phyloP scores from a whole-genome alignment of 768 basidiomycete genomes.

The Boletus reticuloceps region DNA sequence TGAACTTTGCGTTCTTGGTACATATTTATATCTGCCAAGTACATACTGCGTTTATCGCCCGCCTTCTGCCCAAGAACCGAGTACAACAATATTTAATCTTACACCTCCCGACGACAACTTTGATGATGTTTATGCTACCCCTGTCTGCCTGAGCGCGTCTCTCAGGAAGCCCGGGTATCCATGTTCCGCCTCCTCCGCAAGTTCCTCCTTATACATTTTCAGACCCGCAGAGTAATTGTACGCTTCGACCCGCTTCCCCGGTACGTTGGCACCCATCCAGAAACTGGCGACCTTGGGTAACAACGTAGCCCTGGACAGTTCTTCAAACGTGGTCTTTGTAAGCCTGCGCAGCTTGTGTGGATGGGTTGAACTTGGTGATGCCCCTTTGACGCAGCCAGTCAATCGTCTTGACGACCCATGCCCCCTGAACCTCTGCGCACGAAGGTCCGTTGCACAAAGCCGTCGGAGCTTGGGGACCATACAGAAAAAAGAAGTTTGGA shows the following conservation, averaged over 20 bases:
- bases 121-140: background rate
- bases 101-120: background rate
- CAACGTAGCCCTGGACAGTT: background rate
- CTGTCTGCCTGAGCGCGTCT: background rate
- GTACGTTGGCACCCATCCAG: conserved; percentile 9
- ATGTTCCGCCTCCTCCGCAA: conserved; percentile 4
- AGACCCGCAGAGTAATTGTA: conserved; percentile 9
- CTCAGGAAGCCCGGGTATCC: conserved; percentile 10
- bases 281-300: conserved; percentile 6
- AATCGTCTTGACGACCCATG: conserved; percentile 3
- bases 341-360: background rate
- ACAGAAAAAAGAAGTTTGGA: conserved; percentile 3
- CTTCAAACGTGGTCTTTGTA: conserved; percentile 3
- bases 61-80: background rate
- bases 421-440: conserved; percentile 2
- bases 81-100: background rate
- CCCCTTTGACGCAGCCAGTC: background rate
- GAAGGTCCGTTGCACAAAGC: conserved; percentile 2
- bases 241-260: conserved; percentile 5
- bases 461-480: conserved; percentile 11
- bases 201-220: conserved; percentile 6
- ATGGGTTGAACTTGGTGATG: conserved; percentile 8
- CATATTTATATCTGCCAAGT: too few relatives aligned
- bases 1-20: too few relatives aligned
- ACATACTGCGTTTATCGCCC: background rate